Base-by-base conservation (phyloP, 2,329 filamentous ascomycete species). In the Neoascochyta sp. region DNA sequence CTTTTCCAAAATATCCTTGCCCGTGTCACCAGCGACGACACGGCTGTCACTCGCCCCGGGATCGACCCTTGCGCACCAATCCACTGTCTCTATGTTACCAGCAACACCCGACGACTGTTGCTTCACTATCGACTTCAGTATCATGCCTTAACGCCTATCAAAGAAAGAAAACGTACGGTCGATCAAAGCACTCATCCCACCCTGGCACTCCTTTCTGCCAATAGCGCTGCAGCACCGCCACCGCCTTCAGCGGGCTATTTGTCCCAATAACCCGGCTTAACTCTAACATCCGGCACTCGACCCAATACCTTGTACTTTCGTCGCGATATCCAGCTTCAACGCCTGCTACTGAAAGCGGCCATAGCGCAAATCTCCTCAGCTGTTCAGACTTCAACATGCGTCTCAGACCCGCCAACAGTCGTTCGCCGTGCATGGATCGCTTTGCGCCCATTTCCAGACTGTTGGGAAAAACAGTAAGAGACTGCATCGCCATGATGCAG, bases 171-270 rank as follows among this genome's bases (percentile, higher is more conserved):
- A 47, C 47, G 20, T 52, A 47, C 29, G 50, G 36, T 22, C 36
- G 17, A 26, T 52, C 39, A 26, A 58, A 60, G 26, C 54, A 60
- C 16, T 48, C 49, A 12, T 58, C 52, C 53, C 54, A 56, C 6
- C 50, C 50, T 7, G 32, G 22, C 17, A 40, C 29, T 10, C 28
- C 41, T 9, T 36, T 46, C 22, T 32, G 18, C 54, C 56, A 58
- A 22, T 54, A 60, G 14, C 39, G 39, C 16, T 24, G 38, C 35
- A 60, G 17, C 11, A 51, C 39, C 3, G 36, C 39, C 13, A 41
- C 32, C 16, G 48, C 47, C 18, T 51, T 50, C 15, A 57, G 19
- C 3, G 52, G 50, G 20, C 41, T 37, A 7, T 37, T 50, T 5
- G 46, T 46, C 1, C 56, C 54, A 10, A 46, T 20, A 7, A 35